Evolutionary conservation across 2,329 filamentous ascomycete species (phyloP), one percentile per base, ranked within the genome.

Genomic region (Grosmannia penicillata): DNA sequence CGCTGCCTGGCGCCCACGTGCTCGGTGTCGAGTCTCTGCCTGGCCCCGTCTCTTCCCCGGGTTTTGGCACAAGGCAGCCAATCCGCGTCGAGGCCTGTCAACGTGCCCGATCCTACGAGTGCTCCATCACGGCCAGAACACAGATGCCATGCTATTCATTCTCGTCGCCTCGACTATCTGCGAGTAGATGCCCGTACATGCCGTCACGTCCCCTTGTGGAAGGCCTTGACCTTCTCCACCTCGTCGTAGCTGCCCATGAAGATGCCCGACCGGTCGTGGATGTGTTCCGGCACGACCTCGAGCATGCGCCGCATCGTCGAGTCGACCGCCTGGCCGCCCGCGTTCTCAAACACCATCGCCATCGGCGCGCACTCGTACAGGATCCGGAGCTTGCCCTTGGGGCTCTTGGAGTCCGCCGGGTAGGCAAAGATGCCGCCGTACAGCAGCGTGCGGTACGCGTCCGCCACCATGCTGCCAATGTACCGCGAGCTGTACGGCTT

Each of bases 371-470:
- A 98, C 67, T 98, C 91, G 63, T 98, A 98, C 51, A 98, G 59
- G 49, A 98, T 98, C 48, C 91, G 75, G 49, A 98, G 72, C 70
- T 98, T 98, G 50, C 91, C 91, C 75, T 96, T 98, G 47, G 87
- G 85, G 55, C 82, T 93, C 78, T 98, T 96, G 69, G 87, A 93
- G 56, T 98, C 91, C 13, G 89, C 84, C 0, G 91, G 91, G 57
- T 98, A 98, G 32, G 91, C 91, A 59, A 98, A 98, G 55, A 98
- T 82, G 48, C 91, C 91, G 43, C 91, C 91, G 57, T 98, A 98
- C 41, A 96, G 63, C 47, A 98, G 63, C 13, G 91, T 98, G 35
- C 91, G 79, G 65, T 98, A 98, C 13, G 91, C 91, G 59, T 98
- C 91, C 31, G 91, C 91, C 41, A 98, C 91, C 91, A 98, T 98